Evolutionary conservation across 1,284 basidiomycete species (phyloP).

Genomic region (Leucoagaricus sp.): DNA sequence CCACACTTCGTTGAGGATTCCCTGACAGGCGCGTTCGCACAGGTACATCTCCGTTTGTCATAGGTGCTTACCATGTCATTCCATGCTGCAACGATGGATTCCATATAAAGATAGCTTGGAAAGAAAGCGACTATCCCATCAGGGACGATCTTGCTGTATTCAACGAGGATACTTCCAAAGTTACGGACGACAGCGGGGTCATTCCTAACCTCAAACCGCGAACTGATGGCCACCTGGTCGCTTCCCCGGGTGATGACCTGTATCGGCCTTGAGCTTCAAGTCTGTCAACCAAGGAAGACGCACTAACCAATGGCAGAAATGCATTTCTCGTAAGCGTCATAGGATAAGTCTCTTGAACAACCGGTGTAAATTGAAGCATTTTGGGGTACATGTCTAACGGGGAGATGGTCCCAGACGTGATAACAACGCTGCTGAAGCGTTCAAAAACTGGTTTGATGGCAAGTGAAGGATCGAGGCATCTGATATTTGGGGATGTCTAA

Average conservation of each 20-base stretch:
- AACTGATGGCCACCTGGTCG: conserved; percentile 98
- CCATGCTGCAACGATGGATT: conserved; percentile 99
- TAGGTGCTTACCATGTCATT: conserved; percentile 89
- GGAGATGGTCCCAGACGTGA: conserved; percentile 98
- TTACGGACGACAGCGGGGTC: conserved; percentile 99
- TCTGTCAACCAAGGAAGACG: conserved; percentile 3
- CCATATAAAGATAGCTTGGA: conserved; percentile 99
- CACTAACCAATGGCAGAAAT: conserved; percentile 89
- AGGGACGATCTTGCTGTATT: conserved; percentile 97
- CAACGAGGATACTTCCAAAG: conserved; percentile 97
- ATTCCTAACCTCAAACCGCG: conserved; percentile 99
- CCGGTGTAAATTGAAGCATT: conserved; percentile 98
- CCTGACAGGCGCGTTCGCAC: conserved; percentile 49
- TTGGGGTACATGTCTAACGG: conserved; percentile 99
- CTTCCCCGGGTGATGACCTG: conserved; percentile 97
- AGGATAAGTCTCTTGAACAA: conserved; percentile 95
- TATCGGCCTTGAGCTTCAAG: background rate
- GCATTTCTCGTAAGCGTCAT: conserved; percentile 98
- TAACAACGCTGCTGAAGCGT: conserved; percentile 97
- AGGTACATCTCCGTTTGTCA: background rate
- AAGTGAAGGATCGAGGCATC: conserved; percentile 95
- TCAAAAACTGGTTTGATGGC: conserved; percentile 99
- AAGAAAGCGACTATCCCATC: conserved; percentile 99
- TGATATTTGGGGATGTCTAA: conserved; percentile 30
- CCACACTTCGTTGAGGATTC: conserved; percentile 99